Evolutionary conservation across 2,329 filamentous ascomycete genomes (phyloP).

Genomic region (Aspergillus sp.): DNA sequence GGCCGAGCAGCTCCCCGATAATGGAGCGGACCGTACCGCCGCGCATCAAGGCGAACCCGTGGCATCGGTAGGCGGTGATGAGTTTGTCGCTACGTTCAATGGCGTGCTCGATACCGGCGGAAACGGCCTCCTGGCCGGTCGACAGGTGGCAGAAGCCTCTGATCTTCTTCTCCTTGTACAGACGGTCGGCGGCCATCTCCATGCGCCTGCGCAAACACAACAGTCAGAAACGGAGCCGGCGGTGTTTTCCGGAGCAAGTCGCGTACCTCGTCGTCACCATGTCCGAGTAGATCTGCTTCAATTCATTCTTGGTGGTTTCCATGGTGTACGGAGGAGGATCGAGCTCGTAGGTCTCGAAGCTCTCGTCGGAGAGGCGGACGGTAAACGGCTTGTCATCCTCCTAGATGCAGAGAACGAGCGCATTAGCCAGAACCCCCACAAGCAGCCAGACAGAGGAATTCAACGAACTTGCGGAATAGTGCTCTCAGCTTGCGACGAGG

Average conservation of each 20-base stretch:
- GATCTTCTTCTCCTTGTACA: conserved; percentile 99
- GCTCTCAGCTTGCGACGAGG: conserved; percentile 78
- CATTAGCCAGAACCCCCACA: conserved; percentile 13
- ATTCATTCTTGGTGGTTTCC: conserved; percentile 89
- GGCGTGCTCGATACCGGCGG: conserved; percentile 92
- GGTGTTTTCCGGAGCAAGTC: too few relatives aligned
- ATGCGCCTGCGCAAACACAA: conserved; percentile 60
- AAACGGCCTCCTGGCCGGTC: conserved; percentile 94
- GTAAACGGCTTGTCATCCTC: conserved; percentile 90
- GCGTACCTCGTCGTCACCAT: conserved; percentile 89
- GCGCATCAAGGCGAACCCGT: conserved; percentile 96
- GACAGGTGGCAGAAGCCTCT: conserved; percentile 99
- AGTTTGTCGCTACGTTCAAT: conserved; percentile 85
- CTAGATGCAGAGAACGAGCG: conserved; percentile 37
- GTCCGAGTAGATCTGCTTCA: conserved; percentile 98
- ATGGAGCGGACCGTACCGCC: conserved; percentile 83
- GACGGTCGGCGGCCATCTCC: conserved; percentile 97
- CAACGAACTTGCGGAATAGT: conserved; percentile 53
- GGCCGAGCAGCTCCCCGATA: conserved; percentile 90
- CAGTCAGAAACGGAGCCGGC: conserved; percentile 2
- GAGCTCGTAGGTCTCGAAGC: conserved; percentile 98
- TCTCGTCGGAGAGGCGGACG: conserved; percentile 90
- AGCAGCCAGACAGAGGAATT: conserved; percentile 1
- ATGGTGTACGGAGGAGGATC: conserved; percentile 91
- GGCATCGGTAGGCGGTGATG: conserved; percentile 97